These are phyloP conservation scores for Cucurbita moschata DNA, from an alignment of 306 rosid species.

Conservation along the genomic window DNA sequence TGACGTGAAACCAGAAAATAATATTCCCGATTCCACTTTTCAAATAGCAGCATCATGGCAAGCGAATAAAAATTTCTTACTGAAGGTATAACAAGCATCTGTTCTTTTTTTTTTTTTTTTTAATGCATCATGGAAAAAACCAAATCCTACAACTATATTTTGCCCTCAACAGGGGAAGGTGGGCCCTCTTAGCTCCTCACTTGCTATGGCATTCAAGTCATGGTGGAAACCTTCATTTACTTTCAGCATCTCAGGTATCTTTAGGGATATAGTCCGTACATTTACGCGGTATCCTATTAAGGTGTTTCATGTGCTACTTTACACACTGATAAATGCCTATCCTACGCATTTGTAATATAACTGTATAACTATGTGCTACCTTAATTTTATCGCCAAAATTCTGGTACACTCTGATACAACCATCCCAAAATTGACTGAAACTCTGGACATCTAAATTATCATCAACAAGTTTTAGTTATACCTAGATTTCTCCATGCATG, in stretches of 20 bases:
- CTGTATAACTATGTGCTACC: neutral
- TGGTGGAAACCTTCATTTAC: conserved; percentile 99
- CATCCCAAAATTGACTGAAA: neutral
- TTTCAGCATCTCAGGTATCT: conserved; percentile 67
- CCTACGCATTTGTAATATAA: neutral
- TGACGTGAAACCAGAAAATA: conserved; percentile 33
- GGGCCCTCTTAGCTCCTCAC: conserved; percentile 64
- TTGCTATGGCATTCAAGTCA: conserved; percentile 71
- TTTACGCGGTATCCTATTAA: neutral
- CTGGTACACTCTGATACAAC: neutral
- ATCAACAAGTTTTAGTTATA: neutral
- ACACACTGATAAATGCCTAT: neutral
- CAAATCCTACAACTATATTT: neutral
- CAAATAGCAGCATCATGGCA: conserved; percentile 97
- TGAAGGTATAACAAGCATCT: conserved; percentile 45
- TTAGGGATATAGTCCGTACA: neutral
- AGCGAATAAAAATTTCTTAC: conserved; percentile 77
- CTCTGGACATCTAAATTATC: neutral
- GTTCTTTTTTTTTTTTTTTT: neutral
- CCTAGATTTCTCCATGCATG: neutral
- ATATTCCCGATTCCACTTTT: conserved; percentile 55
- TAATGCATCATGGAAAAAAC: neutral
- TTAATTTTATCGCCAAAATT: neutral
- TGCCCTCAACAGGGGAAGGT: conserved; percentile 45
- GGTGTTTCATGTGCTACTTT: neutral